Evolutionary conservation across 805 yeast genomes (phyloP).

Genomic region (Kluyveromyces starmeri): DNA sequence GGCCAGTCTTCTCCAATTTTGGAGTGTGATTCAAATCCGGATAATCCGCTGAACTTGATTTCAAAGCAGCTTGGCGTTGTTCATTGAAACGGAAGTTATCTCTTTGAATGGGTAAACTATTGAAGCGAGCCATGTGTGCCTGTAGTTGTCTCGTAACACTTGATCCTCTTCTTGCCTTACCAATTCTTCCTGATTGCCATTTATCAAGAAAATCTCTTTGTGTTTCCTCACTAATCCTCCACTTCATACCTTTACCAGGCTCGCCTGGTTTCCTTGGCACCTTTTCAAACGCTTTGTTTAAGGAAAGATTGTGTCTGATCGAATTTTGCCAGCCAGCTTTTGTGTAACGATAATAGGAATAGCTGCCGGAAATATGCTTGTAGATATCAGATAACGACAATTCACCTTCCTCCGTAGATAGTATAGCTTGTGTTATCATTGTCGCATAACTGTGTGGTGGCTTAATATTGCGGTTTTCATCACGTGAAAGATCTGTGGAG

Average conservation of each 20-base stretch:
- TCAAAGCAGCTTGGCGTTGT: constrained; percentile 18
- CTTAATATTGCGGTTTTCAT: constrained; percentile 80
- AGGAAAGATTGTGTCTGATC: constrained; percentile 86
- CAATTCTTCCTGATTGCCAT: constrained; percentile 65
- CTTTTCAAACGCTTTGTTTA: constrained; percentile 95
- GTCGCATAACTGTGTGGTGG: constrained; percentile 98
- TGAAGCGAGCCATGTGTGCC: constrained; percentile 48
- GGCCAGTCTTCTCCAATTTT: not conserved
- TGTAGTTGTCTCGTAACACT: constrained; percentile 75
- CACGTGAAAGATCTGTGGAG: constrained; percentile 61
- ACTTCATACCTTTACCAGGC: constrained; percentile 98
- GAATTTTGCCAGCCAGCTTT: constrained; percentile 99
- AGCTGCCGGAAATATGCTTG: constrained; percentile 78
- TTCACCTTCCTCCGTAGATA: constrained; percentile 80
- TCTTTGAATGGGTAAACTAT: constrained; percentile 32
- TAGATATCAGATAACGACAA: constrained; percentile 87
- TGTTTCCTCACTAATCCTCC: constrained; percentile 88
- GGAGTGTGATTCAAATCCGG: not conserved
- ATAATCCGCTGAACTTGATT: not conserved
- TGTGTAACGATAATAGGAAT: constrained; percentile 84
- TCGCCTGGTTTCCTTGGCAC: constrained; percentile 93
- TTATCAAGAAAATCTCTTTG: constrained; percentile 76
- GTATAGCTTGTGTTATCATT: constrained; percentile 94
- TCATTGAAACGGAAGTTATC: constrained; percentile 30
- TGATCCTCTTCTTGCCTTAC: constrained; percentile 70